A percentile compares a stretch with the other conserved stretches of the same genome.
These are phyloP conservation scores for Rhodotorula sp. DNA, from an alignment of 1,284 basidiomycete species.

Conservation along the genomic window DNA sequence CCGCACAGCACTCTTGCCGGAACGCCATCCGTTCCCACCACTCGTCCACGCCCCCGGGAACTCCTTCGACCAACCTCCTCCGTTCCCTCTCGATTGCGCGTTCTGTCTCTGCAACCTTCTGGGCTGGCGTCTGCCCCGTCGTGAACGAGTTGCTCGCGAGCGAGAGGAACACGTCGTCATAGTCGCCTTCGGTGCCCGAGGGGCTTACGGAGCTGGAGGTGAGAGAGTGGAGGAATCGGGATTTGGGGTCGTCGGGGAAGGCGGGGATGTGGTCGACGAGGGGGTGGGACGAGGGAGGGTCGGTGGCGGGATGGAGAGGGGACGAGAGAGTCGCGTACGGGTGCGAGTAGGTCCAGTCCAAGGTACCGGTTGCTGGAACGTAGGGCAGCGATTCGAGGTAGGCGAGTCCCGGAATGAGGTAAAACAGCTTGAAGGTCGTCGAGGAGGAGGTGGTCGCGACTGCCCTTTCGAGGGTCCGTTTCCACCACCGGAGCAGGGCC, in stretches of 20 bases:
- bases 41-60: slow-evolving; percentile 59
- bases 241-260: slow-evolving; percentile 91
- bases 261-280: slow-evolving; percentile 76
- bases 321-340: slow-evolving; percentile 64
- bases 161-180: slow-evolving; percentile 54
- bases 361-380: slow-evolving; percentile 48
- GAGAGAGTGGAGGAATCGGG: slow-evolving; percentile 84
- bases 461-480: slow-evolving; percentile 64
- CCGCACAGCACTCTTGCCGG: slow-evolving; percentile 84
- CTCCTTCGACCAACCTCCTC: slow-evolving; percentile 33
- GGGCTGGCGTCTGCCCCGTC: slow-evolving; percentile 45
- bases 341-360: slow-evolving; percentile 70
- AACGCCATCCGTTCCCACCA: slow-evolving; percentile 96
- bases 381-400: slow-evolving; percentile 68
- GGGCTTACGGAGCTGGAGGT: slow-evolving; percentile 54
- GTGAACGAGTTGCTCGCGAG: slow-evolving; percentile 60
- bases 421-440: slow-evolving; percentile 52
- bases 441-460: slow-evolving; percentile 24
- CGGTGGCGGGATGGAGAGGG: slow-evolving; percentile 56
- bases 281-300: slow-evolving; percentile 46
- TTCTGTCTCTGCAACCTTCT: slow-evolving; percentile 13
- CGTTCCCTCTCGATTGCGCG: slow-evolving; percentile 37
- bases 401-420: slow-evolving; percentile 70
- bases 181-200: slow-evolving; percentile 62
- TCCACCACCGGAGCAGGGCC: slow-evolving; percentile 91